phyloP scores from a whole-genome alignment of 208 protist genomes.

The Trichomonas gallinae region DNA sequence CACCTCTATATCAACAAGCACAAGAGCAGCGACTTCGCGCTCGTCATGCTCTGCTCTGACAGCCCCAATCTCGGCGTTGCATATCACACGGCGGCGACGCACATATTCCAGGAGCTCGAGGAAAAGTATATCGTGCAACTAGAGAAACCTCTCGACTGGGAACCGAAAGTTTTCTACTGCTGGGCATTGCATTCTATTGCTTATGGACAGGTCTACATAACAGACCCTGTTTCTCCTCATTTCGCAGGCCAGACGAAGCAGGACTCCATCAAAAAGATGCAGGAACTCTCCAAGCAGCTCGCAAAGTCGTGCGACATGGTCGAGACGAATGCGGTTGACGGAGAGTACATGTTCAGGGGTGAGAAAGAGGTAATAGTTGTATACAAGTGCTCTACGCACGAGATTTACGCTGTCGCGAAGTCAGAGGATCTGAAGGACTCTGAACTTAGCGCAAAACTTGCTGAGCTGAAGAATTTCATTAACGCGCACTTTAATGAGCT shows the following conservation, averaged over 20 bases:
- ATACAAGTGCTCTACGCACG: background rate
- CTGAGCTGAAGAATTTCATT: background rate
- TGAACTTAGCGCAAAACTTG: background rate
- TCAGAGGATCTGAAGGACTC: background rate
- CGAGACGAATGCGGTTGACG: background rate
- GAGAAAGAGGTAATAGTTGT: slow-evolving; percentile 11
- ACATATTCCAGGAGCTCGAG: background rate
- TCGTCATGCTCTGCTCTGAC: background rate
- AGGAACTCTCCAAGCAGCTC: background rate
- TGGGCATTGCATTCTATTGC: background rate
- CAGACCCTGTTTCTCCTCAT: background rate
- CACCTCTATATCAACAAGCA: background rate
- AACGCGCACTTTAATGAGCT: background rate
- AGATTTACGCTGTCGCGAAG: background rate
- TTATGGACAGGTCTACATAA: background rate
- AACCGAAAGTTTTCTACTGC: background rate
- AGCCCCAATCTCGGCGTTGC: background rate
- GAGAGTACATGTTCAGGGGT: slow-evolving; percentile 13
- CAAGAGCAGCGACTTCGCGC: background rate
- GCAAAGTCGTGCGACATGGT: background rate
- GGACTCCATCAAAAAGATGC: background rate
- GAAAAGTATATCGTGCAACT: background rate
- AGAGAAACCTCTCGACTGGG: background rate
- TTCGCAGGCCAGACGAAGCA: too few species aligned
- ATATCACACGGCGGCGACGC: background rate